A percentile compares a stretch with the other conserved stretches of the same genome.
Conservation (phyloP, 768 basidiomycete genomes). For the Exidia glandulosa region DNA sequence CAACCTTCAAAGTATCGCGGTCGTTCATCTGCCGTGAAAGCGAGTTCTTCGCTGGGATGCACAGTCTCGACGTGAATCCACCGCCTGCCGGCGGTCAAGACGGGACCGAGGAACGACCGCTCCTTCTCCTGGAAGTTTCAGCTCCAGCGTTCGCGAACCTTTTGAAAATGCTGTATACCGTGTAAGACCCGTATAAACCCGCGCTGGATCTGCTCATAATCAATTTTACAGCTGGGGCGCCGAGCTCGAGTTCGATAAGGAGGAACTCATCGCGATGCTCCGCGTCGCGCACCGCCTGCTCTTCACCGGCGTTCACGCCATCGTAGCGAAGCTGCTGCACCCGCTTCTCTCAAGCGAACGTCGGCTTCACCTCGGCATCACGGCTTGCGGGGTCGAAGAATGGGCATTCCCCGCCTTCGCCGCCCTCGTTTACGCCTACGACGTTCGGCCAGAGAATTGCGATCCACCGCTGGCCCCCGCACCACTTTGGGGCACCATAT, state of each 20-base stretch:
- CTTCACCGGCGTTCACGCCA: not conserved
- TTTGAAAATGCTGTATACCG: not conserved
- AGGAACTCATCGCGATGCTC: not conserved
- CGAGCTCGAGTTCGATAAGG: not conserved
- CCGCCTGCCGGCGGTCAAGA: not conserved
- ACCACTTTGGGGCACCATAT: too few species aligned
- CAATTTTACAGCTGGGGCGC: not conserved
- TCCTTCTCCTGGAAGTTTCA: not conserved
- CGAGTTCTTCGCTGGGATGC: not conserved
- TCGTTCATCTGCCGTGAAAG: not conserved
- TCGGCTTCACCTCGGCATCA: not conserved
- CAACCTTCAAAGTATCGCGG: not conserved
- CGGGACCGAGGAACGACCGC: not conserved
- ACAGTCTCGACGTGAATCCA: not conserved
- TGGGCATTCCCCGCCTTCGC: not conserved
- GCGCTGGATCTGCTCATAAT: not conserved
- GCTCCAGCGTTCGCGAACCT: not conserved
- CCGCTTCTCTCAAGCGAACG: not conserved
- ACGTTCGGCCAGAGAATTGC: too few species aligned
- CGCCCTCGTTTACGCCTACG: not conserved
- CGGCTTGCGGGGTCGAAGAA: not conserved
- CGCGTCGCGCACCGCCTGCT: not conserved
- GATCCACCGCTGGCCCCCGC: too few species aligned
- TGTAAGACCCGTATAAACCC: not conserved
- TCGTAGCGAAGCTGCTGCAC: not conserved